These are phyloP conservation scores for Podospora fimiseda DNA, from an alignment of 495 filamentous ascomycete species.

Conservation along the genomic window DNA sequence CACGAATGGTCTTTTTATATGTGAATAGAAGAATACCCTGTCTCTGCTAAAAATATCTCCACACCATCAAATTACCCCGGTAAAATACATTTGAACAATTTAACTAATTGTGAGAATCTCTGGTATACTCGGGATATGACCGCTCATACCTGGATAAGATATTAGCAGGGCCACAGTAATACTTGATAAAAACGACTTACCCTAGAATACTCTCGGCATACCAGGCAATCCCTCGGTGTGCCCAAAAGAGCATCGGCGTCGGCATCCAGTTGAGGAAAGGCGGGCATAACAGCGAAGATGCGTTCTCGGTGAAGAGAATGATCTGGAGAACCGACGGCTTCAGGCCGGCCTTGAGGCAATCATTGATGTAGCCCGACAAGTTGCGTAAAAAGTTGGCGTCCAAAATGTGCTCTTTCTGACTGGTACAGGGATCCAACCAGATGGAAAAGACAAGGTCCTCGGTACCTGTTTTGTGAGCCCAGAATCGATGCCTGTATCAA, in stretches of 20 bases:
- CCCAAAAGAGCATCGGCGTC: conserved; percentile 6
- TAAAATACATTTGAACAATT: conserved; percentile 5
- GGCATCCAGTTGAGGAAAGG: conserved; percentile 6
- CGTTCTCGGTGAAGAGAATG: conserved; percentile 2
- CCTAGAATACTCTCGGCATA: conserved; percentile 3
- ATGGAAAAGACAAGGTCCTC: conserved; percentile 4
- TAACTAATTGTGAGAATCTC: conserved; percentile 3
- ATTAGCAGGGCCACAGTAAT: conserved; percentile 4
- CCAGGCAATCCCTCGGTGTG: conserved; percentile 3
- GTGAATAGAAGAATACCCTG: conserved; percentile 2
- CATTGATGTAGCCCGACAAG: conserved; percentile 5
- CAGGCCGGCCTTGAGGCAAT: conserved; percentile 5
- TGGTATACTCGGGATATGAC: conserved; percentile 4
- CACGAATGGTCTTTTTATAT: conserved; percentile 5
- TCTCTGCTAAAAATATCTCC: conserved; percentile 4
- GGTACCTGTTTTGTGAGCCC: conserved; percentile 4
- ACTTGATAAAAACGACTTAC: conserved; percentile 1
- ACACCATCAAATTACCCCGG: conserved; percentile 5
- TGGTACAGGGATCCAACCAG: conserved; percentile 5
- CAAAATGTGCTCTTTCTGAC: conserved; percentile 2
- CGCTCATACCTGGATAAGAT: conserved; percentile 3
- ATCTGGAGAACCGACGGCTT: conserved; percentile 5
- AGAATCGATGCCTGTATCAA: conserved; percentile 5
- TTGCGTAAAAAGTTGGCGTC: conserved; percentile 3
- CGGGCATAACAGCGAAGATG: conserved; percentile 3